A percentile compares a stretch with the other conserved stretches of the same genome.
Conservation (phyloP, 345 rosid genomes). For the Gossypium ekmanianum region DNA sequence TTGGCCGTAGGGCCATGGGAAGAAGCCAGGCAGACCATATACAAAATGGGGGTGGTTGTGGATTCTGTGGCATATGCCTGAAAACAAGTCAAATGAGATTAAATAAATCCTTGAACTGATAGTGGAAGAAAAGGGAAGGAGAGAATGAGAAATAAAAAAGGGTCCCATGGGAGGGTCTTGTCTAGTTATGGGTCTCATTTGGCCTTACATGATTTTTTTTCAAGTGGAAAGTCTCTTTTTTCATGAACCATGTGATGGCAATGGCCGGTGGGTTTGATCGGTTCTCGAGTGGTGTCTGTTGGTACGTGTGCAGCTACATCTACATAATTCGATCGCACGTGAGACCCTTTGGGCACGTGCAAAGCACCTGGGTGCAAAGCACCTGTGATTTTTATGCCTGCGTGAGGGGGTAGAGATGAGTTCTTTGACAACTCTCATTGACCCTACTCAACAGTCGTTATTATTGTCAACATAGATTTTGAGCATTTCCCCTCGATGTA, state of each 20-base stretch:
- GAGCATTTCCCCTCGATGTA: background rate
- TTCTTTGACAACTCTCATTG: conserved; percentile 20
- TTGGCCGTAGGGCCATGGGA: too few species aligned
- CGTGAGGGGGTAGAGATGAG: background rate
- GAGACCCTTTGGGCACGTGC: conserved; percentile 7
- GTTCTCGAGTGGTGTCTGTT: conserved; percentile 17
- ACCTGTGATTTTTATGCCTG: background rate
- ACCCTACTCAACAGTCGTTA: conserved; percentile 10
- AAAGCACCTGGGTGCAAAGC: background rate
- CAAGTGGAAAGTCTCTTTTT: conserved; percentile 12
- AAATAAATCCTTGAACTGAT: conserved; percentile 9
- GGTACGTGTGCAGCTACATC: conserved; percentile 15
- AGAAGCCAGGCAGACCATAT: background rate
- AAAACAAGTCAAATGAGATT: background rate
- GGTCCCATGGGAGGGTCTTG: conserved; percentile 9
- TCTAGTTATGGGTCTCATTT: background rate
- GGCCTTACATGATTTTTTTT: background rate
- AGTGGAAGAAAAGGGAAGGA: conserved; percentile 7
- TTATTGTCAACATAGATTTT: conserved; percentile 16
- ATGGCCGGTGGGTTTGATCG: conserved; percentile 17
- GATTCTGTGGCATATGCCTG: conserved; percentile 8
- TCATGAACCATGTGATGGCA: conserved; percentile 29
- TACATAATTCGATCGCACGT: conserved; percentile 8
- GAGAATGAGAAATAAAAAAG: background rate
- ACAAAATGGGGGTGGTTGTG: background rate